Percentiles rank a stretch among this genome's conserved stretches.
Evolutionary conservation across 1,284 basidiomycete species (phyloP).

Genomic region (Sanghuangporus baumii): DNA sequence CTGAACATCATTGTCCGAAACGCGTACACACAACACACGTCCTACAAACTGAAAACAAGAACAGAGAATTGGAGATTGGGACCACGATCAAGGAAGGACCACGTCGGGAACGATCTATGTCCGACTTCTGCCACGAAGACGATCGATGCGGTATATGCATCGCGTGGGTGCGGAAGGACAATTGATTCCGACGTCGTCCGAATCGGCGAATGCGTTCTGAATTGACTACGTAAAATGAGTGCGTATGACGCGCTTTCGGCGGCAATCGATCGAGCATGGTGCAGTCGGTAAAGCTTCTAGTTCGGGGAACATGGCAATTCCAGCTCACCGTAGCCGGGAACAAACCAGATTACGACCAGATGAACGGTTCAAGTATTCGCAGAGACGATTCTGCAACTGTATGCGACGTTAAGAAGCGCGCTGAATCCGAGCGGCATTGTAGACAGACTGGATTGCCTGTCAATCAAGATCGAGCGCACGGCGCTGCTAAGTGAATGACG

Average conservation of each 20-base stretch:
- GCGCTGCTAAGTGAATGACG: slow-evolving; percentile 2
- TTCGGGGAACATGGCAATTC: neutral
- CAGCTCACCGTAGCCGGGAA: neutral
- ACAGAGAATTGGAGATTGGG: neutral
- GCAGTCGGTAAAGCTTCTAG: neutral
- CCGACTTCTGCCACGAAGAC: neutral
- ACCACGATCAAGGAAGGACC: neutral
- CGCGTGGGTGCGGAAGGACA: neutral
- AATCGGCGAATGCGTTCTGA: neutral
- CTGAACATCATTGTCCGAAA: neutral
- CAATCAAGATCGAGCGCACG: slow-evolving; percentile 1
- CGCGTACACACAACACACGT: too few relatives aligned
- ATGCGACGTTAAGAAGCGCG: neutral
- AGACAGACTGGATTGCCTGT: neutral
- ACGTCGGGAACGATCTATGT: neutral
- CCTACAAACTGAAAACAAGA: neutral
- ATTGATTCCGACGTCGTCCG: neutral
- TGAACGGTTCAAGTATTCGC: neutral
- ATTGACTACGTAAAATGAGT: neutral
- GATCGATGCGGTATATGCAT: neutral
- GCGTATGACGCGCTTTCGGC: neutral
- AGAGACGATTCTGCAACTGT: neutral
- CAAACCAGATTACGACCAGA: neutral
- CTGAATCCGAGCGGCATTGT: neutral
- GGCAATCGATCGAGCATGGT: neutral